Conservation (phyloP, 805 yeast species). For the Wickerhamomyces tratensis region DNA sequence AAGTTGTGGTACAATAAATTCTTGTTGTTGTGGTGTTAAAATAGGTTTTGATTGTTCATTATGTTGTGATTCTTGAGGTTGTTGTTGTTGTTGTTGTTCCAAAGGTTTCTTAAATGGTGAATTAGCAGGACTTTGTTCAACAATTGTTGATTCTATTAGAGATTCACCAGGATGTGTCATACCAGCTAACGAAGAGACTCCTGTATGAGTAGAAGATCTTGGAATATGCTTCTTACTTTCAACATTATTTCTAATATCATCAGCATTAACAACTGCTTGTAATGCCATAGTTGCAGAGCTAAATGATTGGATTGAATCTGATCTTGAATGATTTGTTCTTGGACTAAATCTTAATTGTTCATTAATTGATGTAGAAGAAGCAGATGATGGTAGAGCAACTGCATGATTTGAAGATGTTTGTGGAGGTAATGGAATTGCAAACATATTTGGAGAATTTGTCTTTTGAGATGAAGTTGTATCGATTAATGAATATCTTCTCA, state of each 20-base stretch:
- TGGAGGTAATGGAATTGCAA: slow-evolving; percentile 54
- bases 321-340: slow-evolving; percentile 23
- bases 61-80: slow-evolving; percentile 13
- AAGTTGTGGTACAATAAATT: slow-evolving; percentile 15
- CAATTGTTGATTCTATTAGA: slow-evolving; percentile 8
- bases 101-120: slow-evolving; percentile 1
- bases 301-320: slow-evolving; percentile 27
- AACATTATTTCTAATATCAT: slow-evolving; percentile 22
- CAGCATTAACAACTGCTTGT: slow-evolving; percentile 68
- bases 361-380: slow-evolving; percentile 21
- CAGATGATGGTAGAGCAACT: slow-evolving; percentile 33
- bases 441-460: slow-evolving; percentile 27
- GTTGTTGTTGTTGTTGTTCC: slow-evolving; percentile 9
- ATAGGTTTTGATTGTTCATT: slow-evolving; percentile 9
- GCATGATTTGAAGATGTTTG: slow-evolving; percentile 60
- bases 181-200: slow-evolving; percentile 10
- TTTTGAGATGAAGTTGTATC: slow-evolving; percentile 33
- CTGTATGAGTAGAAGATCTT: slow-evolving; percentile 27
- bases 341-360: slow-evolving; percentile 12
- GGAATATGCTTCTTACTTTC: slow-evolving; percentile 14
- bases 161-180: slow-evolving; percentile 2
- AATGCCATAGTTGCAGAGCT: slow-evolving; percentile 58
- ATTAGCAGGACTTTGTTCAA: slow-evolving; percentile 15
- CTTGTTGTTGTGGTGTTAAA: background rate
- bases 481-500: slow-evolving; percentile 32